A percentile compares a stretch with the other conserved stretches of the same genome.
Evolutionary conservation across 176 grass and related monocot species (phyloP).

Genomic region (Carex littledalei): DNA sequence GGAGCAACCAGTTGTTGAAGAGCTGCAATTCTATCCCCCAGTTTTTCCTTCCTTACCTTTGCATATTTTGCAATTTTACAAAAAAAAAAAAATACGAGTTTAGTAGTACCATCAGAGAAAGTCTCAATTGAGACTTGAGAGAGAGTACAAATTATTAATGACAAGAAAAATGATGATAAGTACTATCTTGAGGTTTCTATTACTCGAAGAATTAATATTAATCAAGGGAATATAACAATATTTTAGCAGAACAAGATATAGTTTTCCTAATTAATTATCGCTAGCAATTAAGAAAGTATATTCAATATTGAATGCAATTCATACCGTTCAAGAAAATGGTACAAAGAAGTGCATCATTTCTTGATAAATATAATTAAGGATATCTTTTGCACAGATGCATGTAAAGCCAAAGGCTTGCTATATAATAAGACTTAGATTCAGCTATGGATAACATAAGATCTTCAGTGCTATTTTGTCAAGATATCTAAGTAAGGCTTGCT

Average conservation of each 20-base stretch:
- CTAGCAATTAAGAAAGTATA: not conserved
- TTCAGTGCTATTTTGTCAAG: too few relatives aligned
- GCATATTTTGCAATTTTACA: not conserved
- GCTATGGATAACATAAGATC: too few relatives aligned
- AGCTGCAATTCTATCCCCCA: slow-evolving; percentile 93
- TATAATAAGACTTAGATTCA: too few relatives aligned
- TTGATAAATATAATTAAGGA: not conserved
- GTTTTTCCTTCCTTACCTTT: slow-evolving; percentile 95
- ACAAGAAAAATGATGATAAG: not conserved
- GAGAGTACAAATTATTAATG: not conserved
- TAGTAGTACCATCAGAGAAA: not conserved
- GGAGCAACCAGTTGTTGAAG: slow-evolving; percentile 92
- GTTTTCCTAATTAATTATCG: not conserved
- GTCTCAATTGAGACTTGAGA: not conserved
- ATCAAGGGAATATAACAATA: not conserved
- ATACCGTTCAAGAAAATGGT: not conserved
- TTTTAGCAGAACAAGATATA: not conserved
- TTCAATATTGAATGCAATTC: not conserved
- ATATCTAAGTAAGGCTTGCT: not conserved
- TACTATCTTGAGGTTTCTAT: not conserved
- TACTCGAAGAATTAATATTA: not conserved
- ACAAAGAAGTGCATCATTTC: not conserved
- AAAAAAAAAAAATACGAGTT: not conserved
- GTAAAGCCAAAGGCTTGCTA: too few relatives aligned
- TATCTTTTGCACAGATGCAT: not conserved